phyloP scores from a whole-genome alignment of 2,329 filamentous ascomycete genomes.

The Claviceps pazoutovae region DNA sequence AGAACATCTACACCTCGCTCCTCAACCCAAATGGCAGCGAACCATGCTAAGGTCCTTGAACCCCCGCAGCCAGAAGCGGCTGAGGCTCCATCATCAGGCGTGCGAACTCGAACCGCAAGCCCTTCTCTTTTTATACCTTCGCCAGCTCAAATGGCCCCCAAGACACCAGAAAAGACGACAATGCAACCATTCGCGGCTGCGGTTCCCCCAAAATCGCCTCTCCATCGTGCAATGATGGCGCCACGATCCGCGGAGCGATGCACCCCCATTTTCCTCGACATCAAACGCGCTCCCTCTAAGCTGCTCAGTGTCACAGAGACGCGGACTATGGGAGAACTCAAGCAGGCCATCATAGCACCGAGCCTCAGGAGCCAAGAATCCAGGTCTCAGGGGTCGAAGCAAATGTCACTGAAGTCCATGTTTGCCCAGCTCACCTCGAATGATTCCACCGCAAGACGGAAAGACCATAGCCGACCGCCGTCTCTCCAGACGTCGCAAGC shows the following conservation, averaged over 20 bases:
- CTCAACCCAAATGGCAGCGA: background rate
- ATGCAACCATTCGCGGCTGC: background rate
- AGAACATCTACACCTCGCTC: background rate
- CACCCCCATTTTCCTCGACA: slow-evolving; percentile 4
- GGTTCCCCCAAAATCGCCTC: background rate
- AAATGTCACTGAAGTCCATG: background rate
- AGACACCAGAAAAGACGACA: slow-evolving; percentile 1
- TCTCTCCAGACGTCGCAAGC: background rate
- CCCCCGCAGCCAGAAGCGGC: background rate
- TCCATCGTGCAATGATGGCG: slow-evolving; percentile 1
- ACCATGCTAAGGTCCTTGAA: background rate
- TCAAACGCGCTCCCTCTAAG: background rate
- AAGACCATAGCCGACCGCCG: background rate
- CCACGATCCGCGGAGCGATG: slow-evolving; percentile 6
- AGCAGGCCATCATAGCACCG: slow-evolving; percentile 5
- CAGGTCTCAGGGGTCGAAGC: background rate
- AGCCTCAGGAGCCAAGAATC: background rate
- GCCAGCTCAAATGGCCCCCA: background rate
- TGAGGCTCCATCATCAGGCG: background rate
- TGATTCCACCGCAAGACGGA: background rate
- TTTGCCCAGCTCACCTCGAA: background rate
- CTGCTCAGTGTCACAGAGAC: background rate
- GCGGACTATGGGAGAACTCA: slow-evolving; percentile 6
- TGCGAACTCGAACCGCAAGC: background rate
- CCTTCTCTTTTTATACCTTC: slow-evolving; percentile 2